These are phyloP conservation scores for Xylaria hypoxylon DNA, from an alignment of 2,329 filamentous ascomycete genomes.

Conservation along the genomic window DNA sequence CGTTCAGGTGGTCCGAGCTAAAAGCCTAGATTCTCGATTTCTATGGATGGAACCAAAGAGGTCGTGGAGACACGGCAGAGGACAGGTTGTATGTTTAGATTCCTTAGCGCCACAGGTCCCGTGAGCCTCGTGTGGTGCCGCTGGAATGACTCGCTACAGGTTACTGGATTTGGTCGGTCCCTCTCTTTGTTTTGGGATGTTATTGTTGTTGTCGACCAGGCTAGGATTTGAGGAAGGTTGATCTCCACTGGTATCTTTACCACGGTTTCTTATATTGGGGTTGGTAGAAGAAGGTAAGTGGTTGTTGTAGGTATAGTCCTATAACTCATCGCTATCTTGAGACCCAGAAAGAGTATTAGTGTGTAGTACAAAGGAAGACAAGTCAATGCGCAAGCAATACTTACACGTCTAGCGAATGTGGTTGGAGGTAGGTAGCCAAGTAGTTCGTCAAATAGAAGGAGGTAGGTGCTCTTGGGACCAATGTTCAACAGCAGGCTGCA, in stretches of 20 bases:
- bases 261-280: background rate
- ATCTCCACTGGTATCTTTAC: background rate
- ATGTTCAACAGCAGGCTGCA: background rate
- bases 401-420: background rate
- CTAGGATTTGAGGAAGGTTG: background rate
- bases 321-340: background rate
- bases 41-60: no score
- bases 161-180: background rate
- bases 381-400: background rate
- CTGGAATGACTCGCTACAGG: background rate
- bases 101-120: background rate
- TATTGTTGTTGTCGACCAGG: background rate
- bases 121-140: background rate
- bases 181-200: background rate
- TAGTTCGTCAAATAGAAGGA: constrained; percentile 10
- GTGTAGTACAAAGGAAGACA: background rate
- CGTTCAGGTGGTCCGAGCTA: background rate
- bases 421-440: background rate
- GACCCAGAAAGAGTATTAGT: background rate
- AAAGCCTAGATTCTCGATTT: background rate
- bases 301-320: background rate
- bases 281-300: background rate
- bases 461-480: background rate
- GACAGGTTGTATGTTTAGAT: background rate
- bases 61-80: background rate